Evolutionary conservation across 208 protist genomes (phyloP), one percentile per base, ranked within the genome.

Genomic region (Trypanosoma mega): DNA sequence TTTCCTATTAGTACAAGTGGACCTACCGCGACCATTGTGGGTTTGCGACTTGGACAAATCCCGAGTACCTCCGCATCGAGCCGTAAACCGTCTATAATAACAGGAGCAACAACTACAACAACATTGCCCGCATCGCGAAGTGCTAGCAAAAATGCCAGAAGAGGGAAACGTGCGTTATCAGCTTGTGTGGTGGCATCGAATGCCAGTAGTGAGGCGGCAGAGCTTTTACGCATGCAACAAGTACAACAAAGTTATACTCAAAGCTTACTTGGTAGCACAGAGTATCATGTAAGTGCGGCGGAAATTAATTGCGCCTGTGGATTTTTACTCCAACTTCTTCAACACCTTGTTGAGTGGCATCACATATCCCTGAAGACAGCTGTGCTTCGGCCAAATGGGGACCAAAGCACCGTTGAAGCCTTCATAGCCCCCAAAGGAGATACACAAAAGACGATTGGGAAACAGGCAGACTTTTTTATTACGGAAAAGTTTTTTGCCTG

Each of bases 251-350:
- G 34, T 20, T 78, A 74, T 37, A 55, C 62, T 0, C 59, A 65
- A 44, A 53, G 20, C 29, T n/a, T 68, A 2, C 53, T 78, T 21
- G 57, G 61, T 3, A 63, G 50, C 9, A 49, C 36, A 18, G 33
- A 37, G n/a, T 67, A 63, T 24, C 57, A 59, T n/a, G 78, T 90
- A 7, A 76, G 78, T 30, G 31, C 68, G 21, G 45, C 41, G 2
- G 87, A 94, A 48, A 71, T 90, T 27, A 94, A 94, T 52, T 68
- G 74, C 14, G 87, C 87, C 4, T 90, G 87, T 56, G 83, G 82
- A 5, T 80, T 78, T 36, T 37, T 91, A 2, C 47, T 80, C 31
- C 56, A 76, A 24, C 66, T 92, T 8, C 55, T 94, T 5, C 55
- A 68, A 26, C 57, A 76, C 30, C 46, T 91, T 0, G 74, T 74